Evolutionary conservation across 192 early-diverging fungal species (phyloP).

Genomic region (Jimgerdemannia lactiflua): DNA sequence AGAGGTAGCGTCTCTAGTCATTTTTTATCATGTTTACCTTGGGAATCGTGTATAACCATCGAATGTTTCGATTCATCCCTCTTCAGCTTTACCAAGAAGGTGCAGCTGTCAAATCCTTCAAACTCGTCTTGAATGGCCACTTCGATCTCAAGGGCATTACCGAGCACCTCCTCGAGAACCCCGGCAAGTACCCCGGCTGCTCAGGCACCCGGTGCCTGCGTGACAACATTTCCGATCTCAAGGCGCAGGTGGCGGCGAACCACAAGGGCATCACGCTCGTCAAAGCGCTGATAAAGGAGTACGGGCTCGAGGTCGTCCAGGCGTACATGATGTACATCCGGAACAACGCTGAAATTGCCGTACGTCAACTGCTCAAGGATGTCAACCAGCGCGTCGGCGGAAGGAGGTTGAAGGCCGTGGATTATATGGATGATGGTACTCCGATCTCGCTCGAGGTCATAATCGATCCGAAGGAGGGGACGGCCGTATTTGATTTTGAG

Average conservation of each 20-base stretch:
- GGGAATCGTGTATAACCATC: no score
- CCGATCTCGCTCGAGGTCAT: constrained; percentile 71
- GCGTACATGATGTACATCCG: constrained; percentile 96
- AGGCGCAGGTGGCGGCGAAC: constrained; percentile 98
- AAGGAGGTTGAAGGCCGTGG: constrained; percentile 45
- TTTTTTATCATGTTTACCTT: no score
- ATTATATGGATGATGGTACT: constrained; percentile 94
- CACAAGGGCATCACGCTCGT: constrained; percentile 88
- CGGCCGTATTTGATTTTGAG: constrained; percentile 88
- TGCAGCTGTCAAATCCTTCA: constrained; percentile 85
- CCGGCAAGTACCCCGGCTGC: constrained; percentile 81
- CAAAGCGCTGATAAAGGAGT: constrained; percentile 78
- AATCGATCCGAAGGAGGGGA: constrained; percentile 71
- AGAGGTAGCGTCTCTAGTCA: constrained; percentile 34
- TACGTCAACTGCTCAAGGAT: constrained; percentile 70
- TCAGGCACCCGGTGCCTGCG: constrained; percentile 83
- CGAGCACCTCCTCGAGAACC: constrained; percentile 72
- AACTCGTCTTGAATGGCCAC: constrained; percentile 75
- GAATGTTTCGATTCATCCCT: background rate
- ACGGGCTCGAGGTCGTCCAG: constrained; percentile 82
- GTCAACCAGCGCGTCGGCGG: constrained; percentile 42
- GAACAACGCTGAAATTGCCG: constrained; percentile 83
- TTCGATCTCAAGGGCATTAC: constrained; percentile 88
- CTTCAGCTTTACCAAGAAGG: constrained; percentile 85
- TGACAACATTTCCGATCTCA: constrained; percentile 93